phyloP scores from a whole-genome alignment of 129 eudicot species.

The Heracleum sosnowskyi region DNA sequence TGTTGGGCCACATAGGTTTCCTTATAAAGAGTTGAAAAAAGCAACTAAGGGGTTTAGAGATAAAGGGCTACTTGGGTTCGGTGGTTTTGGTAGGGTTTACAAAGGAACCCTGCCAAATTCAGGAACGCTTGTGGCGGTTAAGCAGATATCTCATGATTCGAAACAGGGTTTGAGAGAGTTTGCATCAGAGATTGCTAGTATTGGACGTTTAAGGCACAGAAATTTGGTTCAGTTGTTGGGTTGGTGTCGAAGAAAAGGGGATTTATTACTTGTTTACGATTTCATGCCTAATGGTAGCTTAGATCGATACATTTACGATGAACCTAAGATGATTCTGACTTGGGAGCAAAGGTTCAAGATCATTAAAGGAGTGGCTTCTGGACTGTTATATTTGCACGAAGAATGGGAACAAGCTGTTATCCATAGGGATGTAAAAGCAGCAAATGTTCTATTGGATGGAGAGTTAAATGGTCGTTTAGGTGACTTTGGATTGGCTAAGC shows the following conservation, averaged over 20 bases:
- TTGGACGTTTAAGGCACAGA: conserved; percentile 69
- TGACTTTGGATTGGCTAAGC: conserved; percentile 75
- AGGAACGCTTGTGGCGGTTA: conserved; percentile 55
- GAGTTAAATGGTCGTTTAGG: conserved; percentile 61
- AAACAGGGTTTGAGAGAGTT: conserved; percentile 59
- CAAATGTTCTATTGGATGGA: conserved; percentile 63
- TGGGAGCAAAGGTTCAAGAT: conserved; percentile 82
- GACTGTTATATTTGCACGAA: conserved; percentile 70
- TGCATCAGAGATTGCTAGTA: conserved; percentile 58
- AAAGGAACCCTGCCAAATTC: conserved; percentile 61
- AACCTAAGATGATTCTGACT: conserved; percentile 32
- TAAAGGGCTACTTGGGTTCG: conserved; percentile 65
- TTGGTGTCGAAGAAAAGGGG: conserved; percentile 65
- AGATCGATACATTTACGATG: conserved; percentile 58
- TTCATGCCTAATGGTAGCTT: conserved; percentile 88
- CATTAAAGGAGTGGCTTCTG: conserved; percentile 72
- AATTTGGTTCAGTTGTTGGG: conserved; percentile 70
- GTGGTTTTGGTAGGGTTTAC: conserved; percentile 82
- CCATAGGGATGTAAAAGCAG: conserved; percentile 84
- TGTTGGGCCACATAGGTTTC: conserved; percentile 69
- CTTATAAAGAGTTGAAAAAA: conserved; percentile 61
- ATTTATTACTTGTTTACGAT: conserved; percentile 72
- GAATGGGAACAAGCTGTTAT: conserved; percentile 88
- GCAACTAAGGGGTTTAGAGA: conserved; percentile 72
- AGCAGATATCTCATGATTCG: conserved; percentile 56